phyloP scores from a whole-genome alignment of 2,329 filamentous ascomycete species.

The Aureobasidium sp. region DNA sequence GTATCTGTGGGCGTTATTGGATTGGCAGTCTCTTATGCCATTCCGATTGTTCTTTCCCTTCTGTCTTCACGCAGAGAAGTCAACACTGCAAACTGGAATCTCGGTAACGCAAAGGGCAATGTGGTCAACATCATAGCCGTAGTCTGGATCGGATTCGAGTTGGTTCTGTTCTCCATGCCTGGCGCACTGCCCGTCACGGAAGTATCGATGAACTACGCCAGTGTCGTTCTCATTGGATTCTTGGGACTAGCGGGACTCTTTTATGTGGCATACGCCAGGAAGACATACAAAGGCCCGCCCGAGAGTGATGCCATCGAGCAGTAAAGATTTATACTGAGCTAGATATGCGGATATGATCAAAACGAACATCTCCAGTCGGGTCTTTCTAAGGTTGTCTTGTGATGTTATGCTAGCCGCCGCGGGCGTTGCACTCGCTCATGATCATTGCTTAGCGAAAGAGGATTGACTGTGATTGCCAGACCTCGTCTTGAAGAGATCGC shows the following conservation, averaged over 20 bases:
- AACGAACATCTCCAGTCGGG: neutral
- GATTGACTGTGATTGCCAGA: neutral
- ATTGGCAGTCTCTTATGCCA: slow-evolving; percentile 49
- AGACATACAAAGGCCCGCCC: slow-evolving; percentile 22
- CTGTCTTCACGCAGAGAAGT: slow-evolving; percentile 32
- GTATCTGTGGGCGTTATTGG: slow-evolving; percentile 51
- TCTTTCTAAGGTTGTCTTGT: too few relatives aligned
- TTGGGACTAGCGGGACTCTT: slow-evolving; percentile 54
- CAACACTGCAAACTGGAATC: slow-evolving; percentile 20
- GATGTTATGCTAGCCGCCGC: too few relatives aligned
- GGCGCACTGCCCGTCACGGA: slow-evolving; percentile 47
- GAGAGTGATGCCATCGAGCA: slow-evolving; percentile 10
- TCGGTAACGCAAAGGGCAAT: slow-evolving; percentile 17
- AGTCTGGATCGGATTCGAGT: slow-evolving; percentile 25
- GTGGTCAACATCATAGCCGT: slow-evolving; percentile 24
- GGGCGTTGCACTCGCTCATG: too few relatives aligned
- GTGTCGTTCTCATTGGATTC: slow-evolving; percentile 65
- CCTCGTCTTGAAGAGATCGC: neutral
- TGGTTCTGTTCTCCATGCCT: slow-evolving; percentile 46
- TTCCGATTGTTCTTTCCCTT: slow-evolving; percentile 49
- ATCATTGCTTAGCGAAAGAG: neutral
- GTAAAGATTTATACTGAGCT: neutral
- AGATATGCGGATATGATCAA: neutral
- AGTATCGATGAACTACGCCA: slow-evolving; percentile 51
- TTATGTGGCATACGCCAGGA: slow-evolving; percentile 64